Base-by-base conservation (phyloP, 495 filamentous ascomycete genomes). In the Daldinia caldariorum region DNA sequence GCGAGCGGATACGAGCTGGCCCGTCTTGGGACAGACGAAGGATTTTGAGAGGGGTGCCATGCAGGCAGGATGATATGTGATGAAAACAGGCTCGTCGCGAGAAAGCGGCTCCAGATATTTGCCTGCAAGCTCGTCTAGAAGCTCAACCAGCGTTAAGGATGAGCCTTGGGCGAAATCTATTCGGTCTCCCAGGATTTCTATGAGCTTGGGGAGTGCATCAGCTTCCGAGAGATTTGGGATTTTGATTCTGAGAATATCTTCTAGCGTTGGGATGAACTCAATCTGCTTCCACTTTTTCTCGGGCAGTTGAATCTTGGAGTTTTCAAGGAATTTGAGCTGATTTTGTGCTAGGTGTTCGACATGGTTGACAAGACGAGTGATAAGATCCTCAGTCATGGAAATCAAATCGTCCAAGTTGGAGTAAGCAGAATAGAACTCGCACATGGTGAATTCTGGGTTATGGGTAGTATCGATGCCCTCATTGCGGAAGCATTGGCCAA, bases 391-490 rank as follows among this genome's bases (percentile, higher is more conserved):
- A 37, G 92, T 96, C 71, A 88, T 88, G 22, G 77, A 65, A 70
- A 97, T 93, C 29, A 99, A 82, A 37, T 93, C 89, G 39, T 89
- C 83, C 0, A 97, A 84, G 66, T 89, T 90, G 58, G 91, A 89
- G 71, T 93, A 97, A 12, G 92, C 88, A 57, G 89, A 87, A 79
- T 99, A 99, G 84, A 97, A 97, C 80, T 99, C 95, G 83, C 94
- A 97, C 37, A 90, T 97, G 26, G 91, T 94, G 81, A 97, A 99
- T 78, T 99, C 95, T 6, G 95, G 94, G 74, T 98, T 98, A 79
- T 97, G 95, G 0, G 92, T 97, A 26, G 89, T 86, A 79, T 99
- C 95, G 41, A 97, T 76, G 84, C 93, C 93, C 83, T 99, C 95
- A 80, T 99, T 98, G 47, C 95, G 89, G 79, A 99, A 99, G 32